Evolutionary conservation across 2,329 filamentous ascomycete genomes (phyloP), one percentile per base, ranked within the genome.

Genomic region (Exutisphaerella laricina): DNA sequence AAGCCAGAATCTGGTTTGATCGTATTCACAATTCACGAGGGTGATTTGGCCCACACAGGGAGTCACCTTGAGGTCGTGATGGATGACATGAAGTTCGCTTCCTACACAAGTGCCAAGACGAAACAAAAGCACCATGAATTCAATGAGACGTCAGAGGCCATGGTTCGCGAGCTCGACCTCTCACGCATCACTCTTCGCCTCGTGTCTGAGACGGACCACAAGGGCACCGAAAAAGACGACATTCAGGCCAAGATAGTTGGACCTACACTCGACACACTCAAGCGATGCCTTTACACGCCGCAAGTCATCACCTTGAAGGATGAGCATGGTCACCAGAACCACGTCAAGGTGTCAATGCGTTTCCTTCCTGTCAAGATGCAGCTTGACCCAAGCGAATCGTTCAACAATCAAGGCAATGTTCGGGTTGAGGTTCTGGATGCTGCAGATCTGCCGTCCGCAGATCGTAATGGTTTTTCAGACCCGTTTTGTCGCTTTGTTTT

Each of bases 371-470:
- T 97, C 48, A 81, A 86, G 70, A 98, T 98, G 92, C 73, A 81
- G 43, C 83, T 98, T 36, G 88, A 98, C 59, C 85, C 92, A 0
- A 88, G 82, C 58, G 92, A 98, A 68, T 96, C 88, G 60, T 95
- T 98, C 74, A 97, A 96, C 78, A 98, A 98, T 68, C 94, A 95
- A 80, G 92, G 92, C 46, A 89, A 82, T 45, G 80, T 98, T 16
- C 85, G 89, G 14, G 87, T 98, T n/a, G 88, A 97, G 58, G 77
- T 98, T 13, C 71, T 97, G 26, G 88, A 95, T 64, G 92, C 83
- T 13, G 71, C 78, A 6, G 83, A 95, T 46, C 77, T 98, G n/a
- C 92, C 92, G 5, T 82, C 92, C 1, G 90, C 90, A 20, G 92
- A 98, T 60, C 82, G 88, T 23, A 98, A 98, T 61, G 92, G 92